Percentiles rank a stretch among this genome's conserved stretches.
phyloP scores from a whole-genome alignment of 208 protist genomes.

The Acanthamoeba sp. region DNA sequence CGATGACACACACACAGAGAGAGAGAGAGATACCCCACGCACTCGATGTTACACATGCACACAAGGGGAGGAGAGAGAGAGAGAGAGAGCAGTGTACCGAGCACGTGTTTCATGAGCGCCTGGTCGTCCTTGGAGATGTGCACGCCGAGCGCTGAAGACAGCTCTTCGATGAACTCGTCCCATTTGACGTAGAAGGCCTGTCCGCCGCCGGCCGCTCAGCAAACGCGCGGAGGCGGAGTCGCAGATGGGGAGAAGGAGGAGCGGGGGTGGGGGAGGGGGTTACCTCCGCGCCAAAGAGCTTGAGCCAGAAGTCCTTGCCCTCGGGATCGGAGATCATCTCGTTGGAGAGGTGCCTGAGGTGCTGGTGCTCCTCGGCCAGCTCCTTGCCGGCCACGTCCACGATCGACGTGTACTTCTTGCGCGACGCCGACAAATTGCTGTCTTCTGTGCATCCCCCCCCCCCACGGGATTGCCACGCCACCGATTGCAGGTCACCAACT shows the following conservation, averaged over 20 bases:
- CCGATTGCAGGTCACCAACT: not conserved
- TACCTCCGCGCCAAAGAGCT: slow-evolving; percentile 60
- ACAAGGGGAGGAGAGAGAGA: not conserved
- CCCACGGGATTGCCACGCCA: too few species aligned
- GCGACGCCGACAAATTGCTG: too few species aligned
- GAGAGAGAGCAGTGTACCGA: not conserved
- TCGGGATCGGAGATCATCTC: slow-evolving; percentile 62
- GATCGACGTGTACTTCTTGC: not conserved
- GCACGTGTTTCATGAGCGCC: slow-evolving; percentile 42
- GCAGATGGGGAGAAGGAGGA: not conserved
- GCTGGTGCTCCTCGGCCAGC: slow-evolving; percentile 37
- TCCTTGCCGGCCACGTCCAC: slow-evolving; percentile 21
- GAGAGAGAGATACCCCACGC: too few species aligned
- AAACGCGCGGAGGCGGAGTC: not conserved
- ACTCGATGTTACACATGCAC: too few species aligned
- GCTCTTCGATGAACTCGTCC: slow-evolving; percentile 26
- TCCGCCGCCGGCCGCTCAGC: not conserved
- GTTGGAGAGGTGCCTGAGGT: slow-evolving; percentile 53
- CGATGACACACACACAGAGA: not conserved
- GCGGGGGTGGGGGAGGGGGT: too few species aligned
- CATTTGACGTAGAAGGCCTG: slow-evolving; percentile 53
- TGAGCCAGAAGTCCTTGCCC: slow-evolving; percentile 49
- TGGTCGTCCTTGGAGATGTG: slow-evolving; percentile 25
- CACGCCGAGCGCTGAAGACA: not conserved
- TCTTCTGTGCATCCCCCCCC: too few species aligned